phyloP scores from a whole-genome alignment of 129 eudicot genomes.

The Chrysanthemum lavandulifolium region DNA sequence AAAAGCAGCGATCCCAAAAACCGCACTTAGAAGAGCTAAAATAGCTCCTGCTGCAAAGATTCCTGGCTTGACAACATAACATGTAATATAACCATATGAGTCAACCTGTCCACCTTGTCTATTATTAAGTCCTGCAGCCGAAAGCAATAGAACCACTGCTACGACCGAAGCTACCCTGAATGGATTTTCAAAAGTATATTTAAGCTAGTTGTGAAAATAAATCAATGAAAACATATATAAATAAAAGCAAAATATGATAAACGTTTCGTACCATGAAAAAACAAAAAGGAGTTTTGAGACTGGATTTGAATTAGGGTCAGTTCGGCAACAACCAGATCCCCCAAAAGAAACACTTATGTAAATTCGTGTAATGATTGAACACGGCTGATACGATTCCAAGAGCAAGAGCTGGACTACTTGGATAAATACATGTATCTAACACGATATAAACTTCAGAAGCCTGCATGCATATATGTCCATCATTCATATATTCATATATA shows the following conservation, averaged over 20 bases:
- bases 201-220: neutral
- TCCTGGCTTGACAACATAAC: conserved; percentile 22
- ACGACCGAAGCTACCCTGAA: conserved; percentile 14
- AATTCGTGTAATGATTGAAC: neutral
- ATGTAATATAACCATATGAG: neutral
- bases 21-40: neutral
- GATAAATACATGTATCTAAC: conserved; percentile 11
- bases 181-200: neutral
- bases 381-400: conserved; percentile 17
- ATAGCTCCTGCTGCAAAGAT: conserved; percentile 22
- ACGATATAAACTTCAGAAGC: neutral
- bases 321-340: too few relatives aligned
- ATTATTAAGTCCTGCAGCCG: conserved; percentile 7
- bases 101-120: conserved; percentile 5
- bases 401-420: conserved; percentile 22
- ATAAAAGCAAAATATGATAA: neutral
- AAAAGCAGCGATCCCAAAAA: too few relatives aligned
- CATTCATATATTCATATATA: too few relatives aligned
- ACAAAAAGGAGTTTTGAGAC: neutral
- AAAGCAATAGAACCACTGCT: conserved; percentile 11
- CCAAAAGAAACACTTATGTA: too few relatives aligned
- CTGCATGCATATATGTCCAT: conserved; percentile 13
- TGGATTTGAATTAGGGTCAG: neutral
- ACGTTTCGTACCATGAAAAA: conserved; percentile 8
- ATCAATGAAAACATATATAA: neutral